phyloP scores from a whole-genome alignment of 495 filamentous ascomycete species.

The Talaromyces nanjingensis region DNA sequence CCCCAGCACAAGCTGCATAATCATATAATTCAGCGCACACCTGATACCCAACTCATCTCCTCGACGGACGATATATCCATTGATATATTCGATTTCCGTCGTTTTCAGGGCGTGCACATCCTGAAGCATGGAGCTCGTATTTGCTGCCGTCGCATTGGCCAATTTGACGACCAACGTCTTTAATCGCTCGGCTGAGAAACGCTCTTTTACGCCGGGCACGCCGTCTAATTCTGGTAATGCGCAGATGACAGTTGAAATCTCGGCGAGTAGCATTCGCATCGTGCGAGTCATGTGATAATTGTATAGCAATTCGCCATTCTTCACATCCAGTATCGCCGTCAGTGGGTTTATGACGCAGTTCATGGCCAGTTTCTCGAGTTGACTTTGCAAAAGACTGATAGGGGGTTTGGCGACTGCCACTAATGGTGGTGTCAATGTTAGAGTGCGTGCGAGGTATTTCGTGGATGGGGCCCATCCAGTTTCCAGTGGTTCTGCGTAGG shows the following conservation, averaged over 20 bases:
- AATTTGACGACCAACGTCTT: conserved; percentile 49
- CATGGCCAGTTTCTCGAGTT: conserved; percentile 75
- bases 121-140: conserved; percentile 75
- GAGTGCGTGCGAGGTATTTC: conserved; percentile 42
- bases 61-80: conserved; percentile 70
- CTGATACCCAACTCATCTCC: conserved; percentile 61
- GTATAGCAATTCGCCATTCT: conserved; percentile 66
- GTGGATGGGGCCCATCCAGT: conserved; percentile 32
- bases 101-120: conserved; percentile 55
- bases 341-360: conserved; percentile 79
- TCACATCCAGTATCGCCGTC: conserved; percentile 62
- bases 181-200: conserved; percentile 50
- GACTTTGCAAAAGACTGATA: conserved; percentile 40
- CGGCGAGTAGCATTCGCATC: conserved; percentile 57
- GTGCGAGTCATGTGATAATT: conserved; percentile 48
- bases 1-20: conserved; percentile 50
- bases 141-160: conserved; percentile 54
- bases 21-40: conserved; percentile 60
- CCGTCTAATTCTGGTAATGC: conserved; percentile 60
- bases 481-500: conserved; percentile 8
- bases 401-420: conserved; percentile 40
- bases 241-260: conserved; percentile 57
- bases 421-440: conserved; percentile 43
- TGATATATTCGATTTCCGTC: conserved; percentile 80
- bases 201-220: conserved; percentile 48